Evolutionary conservation across 768 basidiomycete species (phyloP), one percentile per base, ranked within the genome.

Genomic region (Dentipellis sp.): DNA sequence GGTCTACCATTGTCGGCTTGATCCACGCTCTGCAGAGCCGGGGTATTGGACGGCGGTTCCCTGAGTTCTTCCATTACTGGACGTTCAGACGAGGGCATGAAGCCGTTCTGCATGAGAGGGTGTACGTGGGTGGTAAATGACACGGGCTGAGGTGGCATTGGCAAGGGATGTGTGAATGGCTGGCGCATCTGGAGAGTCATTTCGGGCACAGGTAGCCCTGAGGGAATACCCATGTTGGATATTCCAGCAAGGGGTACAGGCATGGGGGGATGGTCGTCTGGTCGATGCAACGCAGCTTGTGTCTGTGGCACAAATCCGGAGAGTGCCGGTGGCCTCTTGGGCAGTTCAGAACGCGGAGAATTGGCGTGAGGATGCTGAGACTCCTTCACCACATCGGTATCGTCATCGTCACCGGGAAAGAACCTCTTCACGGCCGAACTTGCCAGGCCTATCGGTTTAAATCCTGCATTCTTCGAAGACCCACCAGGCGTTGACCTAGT

Each of bases 361-460:
- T n/a, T 45, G n/a, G n/a, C 17, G 3, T 9, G n/a, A n/a, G 42
- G 2, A 17, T n/a, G 14, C 42, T n/a, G n/a, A 45, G 17, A 45
- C n/a, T 45, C 42, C 42, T 45, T 45, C n/a, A 45, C n/a, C 14
- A 19, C 10, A 45, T 45, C 42, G n/a, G 42, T 9, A 45, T 80
- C 75, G 17, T 88, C 87, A 19, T 91, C 89, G 51, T 91, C 89
- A 1, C 78, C 81, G 19, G 91, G 90, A 66, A 94, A 94, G 70
- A 93, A 93, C 63, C 76, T 78, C 67, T 84, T 86, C 49, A 94
- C 73, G 1, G 79, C 70, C 16, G 83, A 78, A 36, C 61, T 71
- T 3, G 79, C 76, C 63, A 72, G 55, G 70, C 75, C 79, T 22
- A 89, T 86, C 4, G 88, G 86, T 63, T 80, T 87, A 69, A 88